These are phyloP conservation scores for Trametes maxima DNA, from an alignment of 768 basidiomycete species.

Conservation along the genomic window DNA sequence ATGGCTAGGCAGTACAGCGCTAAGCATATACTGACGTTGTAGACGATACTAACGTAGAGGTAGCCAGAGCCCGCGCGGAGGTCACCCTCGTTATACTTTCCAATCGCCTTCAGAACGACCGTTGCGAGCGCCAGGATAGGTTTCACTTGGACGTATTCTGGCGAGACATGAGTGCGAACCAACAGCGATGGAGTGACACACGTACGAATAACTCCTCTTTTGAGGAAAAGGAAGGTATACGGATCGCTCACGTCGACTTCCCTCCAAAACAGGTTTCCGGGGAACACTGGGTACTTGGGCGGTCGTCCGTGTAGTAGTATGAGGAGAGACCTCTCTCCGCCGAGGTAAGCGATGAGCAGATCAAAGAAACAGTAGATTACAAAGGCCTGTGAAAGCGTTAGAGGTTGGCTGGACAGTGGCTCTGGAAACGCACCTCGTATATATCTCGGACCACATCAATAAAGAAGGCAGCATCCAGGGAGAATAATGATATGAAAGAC, in stretches of 20 bases:
- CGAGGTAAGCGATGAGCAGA: constrained; percentile 79
- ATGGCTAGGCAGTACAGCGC: constrained; percentile 90
- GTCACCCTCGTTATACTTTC: constrained; percentile 89
- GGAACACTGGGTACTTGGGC: constrained; percentile 86
- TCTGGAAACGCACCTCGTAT: constrained; percentile 77
- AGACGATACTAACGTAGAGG: constrained; percentile 86
- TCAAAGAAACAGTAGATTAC: constrained; percentile 94
- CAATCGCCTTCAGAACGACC: constrained; percentile 80
- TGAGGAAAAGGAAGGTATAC: constrained; percentile 89
- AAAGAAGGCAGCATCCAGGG: constrained; percentile 92
- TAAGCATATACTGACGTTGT: constrained; percentile 80
- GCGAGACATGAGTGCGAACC: not conserved
- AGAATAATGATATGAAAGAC: constrained; percentile 91
- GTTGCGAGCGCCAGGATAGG: constrained; percentile 86
- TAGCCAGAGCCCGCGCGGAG: constrained; percentile 87
- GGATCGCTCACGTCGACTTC: constrained; percentile 96
- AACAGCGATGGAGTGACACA: constrained; percentile 4
- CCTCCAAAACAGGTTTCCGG: constrained; percentile 75
- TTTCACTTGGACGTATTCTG: constrained; percentile 98
- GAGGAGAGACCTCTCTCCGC: constrained; percentile 91
- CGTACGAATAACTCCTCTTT: constrained; percentile 92
- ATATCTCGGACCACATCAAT: constrained; percentile 95
- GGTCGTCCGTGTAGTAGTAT: constrained; percentile 90
- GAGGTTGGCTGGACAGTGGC: not conserved
- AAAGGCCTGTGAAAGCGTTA: constrained; percentile 61